Base-by-base conservation (phyloP, 257 asterid species). In the Cinchona pubescens region DNA sequence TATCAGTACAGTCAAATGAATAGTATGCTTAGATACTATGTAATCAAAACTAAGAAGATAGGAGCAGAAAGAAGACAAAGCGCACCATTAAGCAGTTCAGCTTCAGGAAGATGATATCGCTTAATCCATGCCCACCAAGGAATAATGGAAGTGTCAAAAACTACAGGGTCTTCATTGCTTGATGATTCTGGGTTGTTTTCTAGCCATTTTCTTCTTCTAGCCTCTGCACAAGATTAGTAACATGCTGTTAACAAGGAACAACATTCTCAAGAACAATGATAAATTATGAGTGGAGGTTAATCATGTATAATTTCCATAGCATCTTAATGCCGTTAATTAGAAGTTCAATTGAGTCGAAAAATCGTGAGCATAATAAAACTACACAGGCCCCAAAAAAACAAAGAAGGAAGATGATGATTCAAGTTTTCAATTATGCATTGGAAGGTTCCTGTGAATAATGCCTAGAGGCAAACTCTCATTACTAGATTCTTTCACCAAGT, bases 41-140 rank as follows among this genome's bases (percentile, higher is more conserved):
- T 38, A 23, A 38, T 15, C 56, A 72, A 27, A 12, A 58, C 14
- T 19, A 55, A n/a, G 38, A 12, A 58, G n/a, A 63, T 53, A 8
- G 55, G 60, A 53, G 32, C 29, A 62, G 45, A 48, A 67, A 61
- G 61, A 49, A 23, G 43, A 18, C 72, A 14, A 30, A 76, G 78
- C 83, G 43, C 69, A 92, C 99, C 98, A 35, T 94, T 94, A 7
- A 94, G 99, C 43, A 90, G 85, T 78, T 94, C 99, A 40, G 99
- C 99, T 87, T 94, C 99, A 4, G 99, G 98, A 61, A 94, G 99
- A 87, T 94, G 99, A 75, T 89, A 92, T 81, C 97, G 88, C 80
- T 90, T 90, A 81, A 88, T 86, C 97, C 99, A 94, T 75, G 95
- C 94, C 99, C 99, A 94, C 98, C 97, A 94, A 60, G 99, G 99